Evolutionary conservation across 1,284 basidiomycete genomes (phyloP).

Genomic region (Rhodotorula sp.): DNA sequence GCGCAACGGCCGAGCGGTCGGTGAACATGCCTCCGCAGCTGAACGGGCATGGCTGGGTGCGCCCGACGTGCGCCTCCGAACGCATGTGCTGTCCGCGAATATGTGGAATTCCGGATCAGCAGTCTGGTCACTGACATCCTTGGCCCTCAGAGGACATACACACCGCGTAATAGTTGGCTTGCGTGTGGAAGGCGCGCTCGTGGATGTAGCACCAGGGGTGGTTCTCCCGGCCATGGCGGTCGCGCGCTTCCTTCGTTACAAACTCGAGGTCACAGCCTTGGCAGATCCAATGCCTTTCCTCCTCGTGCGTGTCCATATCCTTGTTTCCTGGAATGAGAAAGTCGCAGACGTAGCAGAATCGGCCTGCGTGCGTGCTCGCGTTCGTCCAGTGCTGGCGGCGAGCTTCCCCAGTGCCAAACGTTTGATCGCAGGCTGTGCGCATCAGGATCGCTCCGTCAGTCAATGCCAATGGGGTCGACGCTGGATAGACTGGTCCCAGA

Average conservation of each 20-base stretch:
- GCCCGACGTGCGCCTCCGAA: slow-evolving; percentile 46
- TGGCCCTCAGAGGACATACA: neutral
- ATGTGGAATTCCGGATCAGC: neutral
- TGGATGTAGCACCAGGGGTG: slow-evolving; percentile 47
- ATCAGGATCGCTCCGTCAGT: no score
- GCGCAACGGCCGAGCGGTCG: slow-evolving; percentile 54
- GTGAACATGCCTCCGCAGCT: slow-evolving; percentile 53
- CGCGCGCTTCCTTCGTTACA: slow-evolving; percentile 49
- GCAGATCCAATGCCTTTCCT: slow-evolving; percentile 13
- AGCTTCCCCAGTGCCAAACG: neutral
- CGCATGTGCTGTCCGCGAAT: slow-evolving; percentile 45
- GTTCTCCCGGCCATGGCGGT: slow-evolving; percentile 57
- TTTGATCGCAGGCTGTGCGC: neutral
- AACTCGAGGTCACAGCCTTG: slow-evolving; percentile 46
- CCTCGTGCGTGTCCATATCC: slow-evolving; percentile 15
- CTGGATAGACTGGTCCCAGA: neutral
- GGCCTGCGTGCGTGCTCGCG: slow-evolving; percentile 47
- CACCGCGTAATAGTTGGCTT: neutral
- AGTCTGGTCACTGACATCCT: no score
- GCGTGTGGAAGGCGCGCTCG: neutral
- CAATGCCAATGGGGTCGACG: neutral
- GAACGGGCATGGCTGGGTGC: slow-evolving; percentile 35
- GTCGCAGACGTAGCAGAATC: slow-evolving; percentile 39
- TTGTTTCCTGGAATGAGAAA: slow-evolving; percentile 47
- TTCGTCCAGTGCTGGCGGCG: slow-evolving; percentile 25